Evolutionary conservation across 805 yeast species (phyloP).

Genomic region (Saturnispora quitensis): DNA sequence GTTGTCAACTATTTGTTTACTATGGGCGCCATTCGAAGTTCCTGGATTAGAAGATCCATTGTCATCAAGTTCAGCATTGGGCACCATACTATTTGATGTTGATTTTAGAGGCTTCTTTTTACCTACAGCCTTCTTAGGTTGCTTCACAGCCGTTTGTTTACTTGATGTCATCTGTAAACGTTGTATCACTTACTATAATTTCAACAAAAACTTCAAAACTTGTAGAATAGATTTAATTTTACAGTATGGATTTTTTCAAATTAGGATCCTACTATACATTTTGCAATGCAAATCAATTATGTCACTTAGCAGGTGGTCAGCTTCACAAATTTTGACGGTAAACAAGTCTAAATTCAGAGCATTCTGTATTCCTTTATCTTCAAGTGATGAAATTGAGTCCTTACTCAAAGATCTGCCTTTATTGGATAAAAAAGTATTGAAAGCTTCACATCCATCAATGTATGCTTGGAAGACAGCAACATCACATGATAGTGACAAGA

Average conservation of each 20-base stretch:
- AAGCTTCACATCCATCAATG: constrained; percentile 67
- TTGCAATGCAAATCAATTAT: background rate
- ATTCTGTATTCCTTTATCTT: constrained; percentile 35
- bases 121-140: background rate
- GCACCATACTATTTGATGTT: background rate
- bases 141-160: background rate
- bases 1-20: background rate
- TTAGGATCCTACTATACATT: background rate
- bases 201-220: background rate
- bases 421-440: constrained; percentile 39
- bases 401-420: constrained; percentile 34
- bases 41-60: background rate
- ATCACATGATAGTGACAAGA: background rate
- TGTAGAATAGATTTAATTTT: background rate
- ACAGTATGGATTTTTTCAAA: background rate
- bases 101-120: background rate
- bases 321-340: constrained; percentile 33
- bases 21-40: background rate
- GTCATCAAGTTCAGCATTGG: background rate
- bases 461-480: constrained; percentile 55
- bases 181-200: background rate
- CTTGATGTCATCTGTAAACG: background rate
- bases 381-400: constrained; percentile 34
- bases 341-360: constrained; percentile 64
- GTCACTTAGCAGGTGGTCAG: constrained; percentile 27